Base-by-base conservation (phyloP, 192 early-diverging fungal genomes). In the Backusella psychrophila region DNA sequence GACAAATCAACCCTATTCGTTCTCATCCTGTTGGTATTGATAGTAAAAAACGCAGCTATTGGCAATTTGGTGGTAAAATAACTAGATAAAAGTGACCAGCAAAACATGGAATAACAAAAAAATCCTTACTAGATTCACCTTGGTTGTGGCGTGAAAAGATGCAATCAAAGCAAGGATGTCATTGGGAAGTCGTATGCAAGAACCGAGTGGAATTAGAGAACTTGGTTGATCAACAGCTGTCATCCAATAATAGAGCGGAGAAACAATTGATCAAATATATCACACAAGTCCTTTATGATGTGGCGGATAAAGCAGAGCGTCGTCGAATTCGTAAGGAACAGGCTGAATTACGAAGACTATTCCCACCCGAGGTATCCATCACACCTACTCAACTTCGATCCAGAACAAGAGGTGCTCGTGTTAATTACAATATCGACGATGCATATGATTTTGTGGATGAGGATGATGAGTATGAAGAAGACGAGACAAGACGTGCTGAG, bases 61-160 rank as follows among this genome's bases (percentile, higher is more conserved):
- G 73, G 76, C 80, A 77, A 46, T 81, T 81, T 81, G 80, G 76
- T 19, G 78, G 77, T 78, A 73, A 73, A 46, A 15, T 29, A 23
- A 19, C 41, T 6, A 23, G 21, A 67, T 3, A 36, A 19, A 1
- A 6, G 4, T 67, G 34, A 0, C 33, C 33, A 33, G 3, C 33
- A 33, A 33, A 33, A 2, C 33, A 3, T 33, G 17, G 34, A 73
- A 15, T 53, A 34, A 36, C 49, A 39, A 53, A 21, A 6, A 23
- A 36, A 14, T 26, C 4, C 26, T 0, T 7, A 1, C n/a, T 56
- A 78, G 79, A 81, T 59, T 81, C 80, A 23, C 38, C 76, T 15
- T 74, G 70, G 39, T 3, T 81, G 33, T 81, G 80, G 80, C 75
- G 80, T 15, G 80, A 81, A 53, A 69, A 70, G 36, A 34, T 17